Percentiles rank a stretch among this genome's conserved stretches.
Evolutionary conservation across 2,329 filamentous ascomycete genomes (phyloP).

Genomic region (Xylaria polymorpha): DNA sequence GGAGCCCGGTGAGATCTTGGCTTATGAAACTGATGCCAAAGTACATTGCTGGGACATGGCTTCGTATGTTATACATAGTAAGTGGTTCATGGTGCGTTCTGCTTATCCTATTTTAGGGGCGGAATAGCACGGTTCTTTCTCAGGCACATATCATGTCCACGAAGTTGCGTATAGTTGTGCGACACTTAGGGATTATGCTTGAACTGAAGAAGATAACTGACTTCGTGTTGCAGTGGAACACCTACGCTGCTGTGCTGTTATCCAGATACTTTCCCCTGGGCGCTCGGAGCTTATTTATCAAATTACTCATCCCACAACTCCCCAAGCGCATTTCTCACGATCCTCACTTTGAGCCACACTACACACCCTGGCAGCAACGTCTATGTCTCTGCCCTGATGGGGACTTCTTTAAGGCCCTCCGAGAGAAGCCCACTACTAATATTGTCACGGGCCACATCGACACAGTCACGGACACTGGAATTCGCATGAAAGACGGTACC

Average conservation of each 20-base stretch:
- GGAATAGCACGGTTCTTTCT: neutral
- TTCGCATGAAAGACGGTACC: conserved; percentile 58
- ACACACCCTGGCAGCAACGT: conserved; percentile 75
- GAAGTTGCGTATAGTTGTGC: neutral
- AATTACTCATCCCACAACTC: conserved; percentile 57
- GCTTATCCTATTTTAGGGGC: neutral
- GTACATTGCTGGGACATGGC: conserved; percentile 10
- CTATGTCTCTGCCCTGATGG: conserved; percentile 67
- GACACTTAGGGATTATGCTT: neutral
- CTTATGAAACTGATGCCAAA: conserved; percentile 29
- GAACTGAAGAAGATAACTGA: neutral
- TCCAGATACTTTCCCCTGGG: conserved; percentile 62
- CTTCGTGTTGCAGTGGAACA: neutral
- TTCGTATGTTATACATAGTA: conserved; percentile 26
- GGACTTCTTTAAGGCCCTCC: conserved; percentile 58
- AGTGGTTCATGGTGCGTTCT: neutral
- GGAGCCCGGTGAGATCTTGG: conserved; percentile 60
- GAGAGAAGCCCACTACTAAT: conserved; percentile 48
- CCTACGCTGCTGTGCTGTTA: conserved; percentile 46
- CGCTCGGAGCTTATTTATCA: conserved; percentile 58
- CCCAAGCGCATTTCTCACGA: conserved; percentile 60
- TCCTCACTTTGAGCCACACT: conserved; percentile 66
- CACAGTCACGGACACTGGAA: conserved; percentile 55
- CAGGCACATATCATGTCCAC: neutral
- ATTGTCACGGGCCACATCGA: conserved; percentile 61